Evolutionary conservation across 2,329 filamentous ascomycete genomes (phyloP), one percentile per base, ranked within the genome.

Genomic region (Trichoderma polysporum): DNA sequence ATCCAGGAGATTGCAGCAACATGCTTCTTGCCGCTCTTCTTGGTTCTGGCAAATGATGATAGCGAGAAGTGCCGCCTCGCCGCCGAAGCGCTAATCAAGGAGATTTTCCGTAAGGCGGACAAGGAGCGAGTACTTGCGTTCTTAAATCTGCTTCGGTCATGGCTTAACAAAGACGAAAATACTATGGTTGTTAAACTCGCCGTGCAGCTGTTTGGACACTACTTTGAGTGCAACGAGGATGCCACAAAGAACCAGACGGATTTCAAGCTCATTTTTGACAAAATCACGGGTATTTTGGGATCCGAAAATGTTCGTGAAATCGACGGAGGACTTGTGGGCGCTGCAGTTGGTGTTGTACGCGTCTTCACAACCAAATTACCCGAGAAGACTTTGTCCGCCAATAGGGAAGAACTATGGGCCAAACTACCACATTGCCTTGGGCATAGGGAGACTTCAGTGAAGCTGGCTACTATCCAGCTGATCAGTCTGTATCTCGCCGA

Each of bases 21-120:
- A 22, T 92, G 93, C 75, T 99, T 97, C 80, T 84, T 96, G 25
- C 93, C 94, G 0, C 79, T 99, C 6, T 88, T 97, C 59, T 88
- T 97, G 72, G 88, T 94, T 17, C 85, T 97, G 69, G 89, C 91
- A 68, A 97, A 97, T 72, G 95, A 99, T 68, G 91, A 96, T 63
- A 92, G 92, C 57, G 86, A 90, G 60, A 91, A 92, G 71, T 99
- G 95, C 77, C 89, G 92, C 33, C 86, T 93, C 69, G 90, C 94
- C 77, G 93, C 94, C 0, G 90, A 88, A 52, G 87, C 90, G 66
- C 81, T 99, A 52, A 82, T 98, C 66, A 93, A 91, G 74, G 89
- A 91, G 73, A 85, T 95, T 19, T 97, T 97, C 78, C 86, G 88
- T 66, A 88, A 90, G 72, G 90, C 93, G 2, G 91, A 94, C 74